Conservation (phyloP, 371 early-diverging fungal species). For the Mucor irregularis region DNA sequence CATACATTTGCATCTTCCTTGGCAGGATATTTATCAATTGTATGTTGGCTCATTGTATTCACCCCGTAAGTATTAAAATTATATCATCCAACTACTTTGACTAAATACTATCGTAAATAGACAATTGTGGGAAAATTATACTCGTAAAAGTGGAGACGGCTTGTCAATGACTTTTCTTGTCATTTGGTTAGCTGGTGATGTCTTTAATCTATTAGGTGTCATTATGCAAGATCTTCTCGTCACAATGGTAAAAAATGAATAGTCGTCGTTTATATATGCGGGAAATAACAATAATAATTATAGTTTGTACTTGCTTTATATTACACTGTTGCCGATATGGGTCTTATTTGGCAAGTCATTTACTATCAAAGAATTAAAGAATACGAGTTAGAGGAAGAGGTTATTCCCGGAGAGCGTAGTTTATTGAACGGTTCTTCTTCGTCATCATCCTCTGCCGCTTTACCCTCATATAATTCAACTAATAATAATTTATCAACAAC, state of each 20-base stretch:
- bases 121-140: slow-evolving; percentile 68
- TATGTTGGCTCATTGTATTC: slow-evolving; percentile 65
- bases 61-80: slow-evolving; percentile 61
- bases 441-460: not conserved
- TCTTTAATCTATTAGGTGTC: slow-evolving; percentile 77
- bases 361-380: slow-evolving; percentile 38
- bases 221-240: slow-evolving; percentile 70
- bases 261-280: too few relatives aligned
- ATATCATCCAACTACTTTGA: too few relatives aligned
- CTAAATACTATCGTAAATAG: slow-evolving; percentile 9
- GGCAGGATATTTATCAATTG: slow-evolving; percentile 49
- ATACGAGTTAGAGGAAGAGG: not conserved
- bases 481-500: too few relatives aligned
- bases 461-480: not conserved
- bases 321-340: slow-evolving; percentile 54
- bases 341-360: slow-evolving; percentile 54
- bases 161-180: slow-evolving; percentile 71
- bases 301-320: slow-evolving; percentile 48
- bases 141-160: slow-evolving; percentile 59
- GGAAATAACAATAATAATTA: not conserved
- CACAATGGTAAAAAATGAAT: slow-evolving; percentile 60
- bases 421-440: not conserved
- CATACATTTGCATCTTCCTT: slow-evolving; percentile 25
- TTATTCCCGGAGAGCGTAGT: slow-evolving; percentile 4
- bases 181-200: slow-evolving; percentile 86